These are phyloP conservation scores for Fusarium sp. DNA, from an alignment of 2,329 filamentous ascomycete genomes.

Conservation along the genomic window DNA sequence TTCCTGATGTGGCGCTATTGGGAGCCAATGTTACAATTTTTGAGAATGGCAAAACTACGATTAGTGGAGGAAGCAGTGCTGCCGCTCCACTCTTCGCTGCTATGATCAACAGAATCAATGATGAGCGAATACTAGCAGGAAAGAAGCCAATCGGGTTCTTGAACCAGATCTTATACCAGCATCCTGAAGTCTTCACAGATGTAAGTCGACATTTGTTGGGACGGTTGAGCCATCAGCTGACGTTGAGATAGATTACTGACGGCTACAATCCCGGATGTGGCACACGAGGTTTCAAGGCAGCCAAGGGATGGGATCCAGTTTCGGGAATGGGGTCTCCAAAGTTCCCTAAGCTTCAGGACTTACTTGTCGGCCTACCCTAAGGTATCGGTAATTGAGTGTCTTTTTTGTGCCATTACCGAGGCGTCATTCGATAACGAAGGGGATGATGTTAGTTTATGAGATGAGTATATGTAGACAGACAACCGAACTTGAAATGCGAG, in stretches of 20 bases:
- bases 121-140: not conserved
- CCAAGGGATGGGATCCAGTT: constrained; percentile 10
- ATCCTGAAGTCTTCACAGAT: not conserved
- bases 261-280: not conserved
- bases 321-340: constrained; percentile 3
- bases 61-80: constrained; percentile 2
- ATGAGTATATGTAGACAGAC: no score
- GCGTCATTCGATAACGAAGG: no score
- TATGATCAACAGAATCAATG: not conserved
- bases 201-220: not conserved
- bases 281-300: not conserved
- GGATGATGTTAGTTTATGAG: no score
- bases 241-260: not conserved
- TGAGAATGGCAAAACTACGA: not conserved
- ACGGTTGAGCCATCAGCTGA: not conserved
- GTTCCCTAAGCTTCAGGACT: not conserved
- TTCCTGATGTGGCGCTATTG: not conserved
- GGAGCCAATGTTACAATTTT: not conserved
- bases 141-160: not conserved
- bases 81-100: not conserved
- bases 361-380: not conserved
- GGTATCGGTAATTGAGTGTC: no score
- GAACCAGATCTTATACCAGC: constrained; percentile 3
- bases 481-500: no score
- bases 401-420: no score